Conservation (phyloP, 2,329 filamentous ascomycete species). For the Colletotrichum coccodes region DNA sequence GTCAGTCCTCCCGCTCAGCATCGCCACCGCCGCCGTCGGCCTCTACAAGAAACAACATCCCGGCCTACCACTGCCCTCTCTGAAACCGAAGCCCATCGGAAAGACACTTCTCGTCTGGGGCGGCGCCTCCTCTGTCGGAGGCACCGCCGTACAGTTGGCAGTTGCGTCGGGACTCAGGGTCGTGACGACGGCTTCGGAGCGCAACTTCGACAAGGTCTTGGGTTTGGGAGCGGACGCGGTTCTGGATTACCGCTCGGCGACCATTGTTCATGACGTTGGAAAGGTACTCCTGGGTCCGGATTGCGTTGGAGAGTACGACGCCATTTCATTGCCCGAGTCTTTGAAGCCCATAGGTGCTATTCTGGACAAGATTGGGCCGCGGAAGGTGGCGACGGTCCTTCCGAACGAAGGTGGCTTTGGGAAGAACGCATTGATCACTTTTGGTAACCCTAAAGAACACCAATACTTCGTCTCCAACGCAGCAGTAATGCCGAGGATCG, state of each 20-base stretch:
- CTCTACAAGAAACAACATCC: constrained; percentile 35
- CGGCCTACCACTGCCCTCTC: constrained; percentile 22
- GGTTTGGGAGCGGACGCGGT: constrained; percentile 53
- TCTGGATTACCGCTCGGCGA: constrained; percentile 53
- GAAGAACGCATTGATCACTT: background rate
- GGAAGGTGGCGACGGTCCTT: background rate
- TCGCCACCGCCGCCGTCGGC: constrained; percentile 34
- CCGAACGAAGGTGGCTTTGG: background rate
- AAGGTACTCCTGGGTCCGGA: background rate
- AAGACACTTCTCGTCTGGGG: constrained; percentile 52
- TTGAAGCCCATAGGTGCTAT: constrained; percentile 2
- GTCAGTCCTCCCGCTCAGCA: constrained; percentile 23
- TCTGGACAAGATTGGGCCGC: background rate
- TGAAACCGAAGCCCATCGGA: background rate
- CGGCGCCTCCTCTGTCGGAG: constrained; percentile 57
- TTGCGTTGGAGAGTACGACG: constrained; percentile 2
- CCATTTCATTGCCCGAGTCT: background rate
- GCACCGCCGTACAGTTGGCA: constrained; percentile 56
- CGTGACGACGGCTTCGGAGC: constrained; percentile 50
- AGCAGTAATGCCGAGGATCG: accelerated
- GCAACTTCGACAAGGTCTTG: constrained; percentile 53
- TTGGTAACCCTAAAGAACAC: background rate
- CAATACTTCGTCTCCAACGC: no score
- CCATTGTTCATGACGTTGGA: constrained; percentile 37
- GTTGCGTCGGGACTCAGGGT: constrained; percentile 55